phyloP scores from a whole-genome alignment of 2,329 filamentous ascomycete species.

The Calonectria ilicicola region DNA sequence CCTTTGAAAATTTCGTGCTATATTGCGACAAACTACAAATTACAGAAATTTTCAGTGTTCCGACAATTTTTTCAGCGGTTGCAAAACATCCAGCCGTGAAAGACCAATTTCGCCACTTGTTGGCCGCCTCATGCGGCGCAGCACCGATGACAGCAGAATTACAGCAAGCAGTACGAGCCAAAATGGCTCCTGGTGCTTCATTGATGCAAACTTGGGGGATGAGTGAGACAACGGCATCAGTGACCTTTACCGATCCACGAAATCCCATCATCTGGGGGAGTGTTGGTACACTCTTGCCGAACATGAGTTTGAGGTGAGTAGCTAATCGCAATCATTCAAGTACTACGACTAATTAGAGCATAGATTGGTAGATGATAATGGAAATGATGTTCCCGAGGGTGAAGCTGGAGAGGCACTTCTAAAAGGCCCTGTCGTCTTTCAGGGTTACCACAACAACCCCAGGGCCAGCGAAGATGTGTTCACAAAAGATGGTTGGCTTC shows the following conservation, averaged over 20 bases:
- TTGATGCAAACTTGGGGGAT: constrained; percentile 69
- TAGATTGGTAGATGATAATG: constrained; percentile 55
- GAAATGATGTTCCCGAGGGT: constrained; percentile 52
- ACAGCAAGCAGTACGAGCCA: constrained; percentile 62
- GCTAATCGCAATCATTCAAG: not conserved
- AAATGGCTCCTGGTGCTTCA: constrained; percentile 55
- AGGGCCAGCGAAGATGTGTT: constrained; percentile 73
- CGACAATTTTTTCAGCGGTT: constrained; percentile 70
- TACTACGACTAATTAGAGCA: not conserved
- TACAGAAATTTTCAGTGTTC: constrained; percentile 68
- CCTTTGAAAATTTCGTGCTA: constrained; percentile 65
- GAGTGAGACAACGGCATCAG: constrained; percentile 64
- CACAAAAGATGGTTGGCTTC: constrained; percentile 70
- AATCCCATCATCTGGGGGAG: constrained; percentile 58
- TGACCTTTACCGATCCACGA: constrained; percentile 57
- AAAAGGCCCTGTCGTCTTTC: constrained; percentile 77
- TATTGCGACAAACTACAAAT: constrained; percentile 62
- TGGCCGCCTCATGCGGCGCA: constrained; percentile 62
- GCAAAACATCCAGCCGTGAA: constrained; percentile 66
- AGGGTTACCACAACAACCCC: constrained; percentile 77
- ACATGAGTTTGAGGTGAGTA: constrained; percentile 40
- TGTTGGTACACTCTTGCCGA: constrained; percentile 48
- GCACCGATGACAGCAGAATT: constrained; percentile 67
- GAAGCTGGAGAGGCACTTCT: constrained; percentile 73
- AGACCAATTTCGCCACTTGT: constrained; percentile 65